phyloP scores from a whole-genome alignment of 1,284 basidiomycete genomes.

The Leccinum pallidistipes region DNA sequence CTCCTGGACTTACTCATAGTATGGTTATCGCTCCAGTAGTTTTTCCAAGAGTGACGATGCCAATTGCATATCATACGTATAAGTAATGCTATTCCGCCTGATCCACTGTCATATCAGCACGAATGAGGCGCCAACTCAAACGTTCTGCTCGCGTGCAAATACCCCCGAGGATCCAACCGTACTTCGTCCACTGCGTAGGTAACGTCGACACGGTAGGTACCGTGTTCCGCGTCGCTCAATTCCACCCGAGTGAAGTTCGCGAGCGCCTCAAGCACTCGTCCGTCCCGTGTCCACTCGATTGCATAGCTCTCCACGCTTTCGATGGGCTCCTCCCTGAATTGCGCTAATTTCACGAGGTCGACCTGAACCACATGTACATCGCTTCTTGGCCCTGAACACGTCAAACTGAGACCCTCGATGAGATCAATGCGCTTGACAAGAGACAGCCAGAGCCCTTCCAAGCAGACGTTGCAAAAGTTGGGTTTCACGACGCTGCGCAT shows the following conservation, averaged over 20 bases:
- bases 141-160: conserved; percentile 24
- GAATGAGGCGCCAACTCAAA: conserved; percentile 13
- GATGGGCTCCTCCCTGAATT: conserved; percentile 46
- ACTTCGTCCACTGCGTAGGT: conserved; percentile 59
- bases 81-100: conserved; percentile 4
- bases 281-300: conserved; percentile 55
- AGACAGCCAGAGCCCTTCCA: conserved; percentile 70
- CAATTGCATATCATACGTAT: conserved; percentile 19
- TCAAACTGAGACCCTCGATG: conserved; percentile 50
- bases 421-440: conserved; percentile 59
- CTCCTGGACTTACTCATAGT: conserved; percentile 21
- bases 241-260: conserved; percentile 50
- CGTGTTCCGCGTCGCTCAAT: conserved; percentile 38
- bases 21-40: conserved; percentile 20
- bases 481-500: conserved; percentile 75
- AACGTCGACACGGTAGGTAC: conserved; percentile 48
- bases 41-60: conserved; percentile 6
- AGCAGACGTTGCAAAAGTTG: conserved; percentile 76
- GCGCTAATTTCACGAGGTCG: conserved; percentile 57
- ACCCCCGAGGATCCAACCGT: conserved; percentile 43
- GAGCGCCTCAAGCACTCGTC: conserved; percentile 41
- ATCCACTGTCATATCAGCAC: conserved; percentile 2
- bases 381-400: conserved; percentile 6
- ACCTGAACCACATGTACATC: conserved; percentile 40
- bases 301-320: conserved; percentile 49